Evolutionary conservation across 768 basidiomycete genomes (phyloP), one percentile per base, ranked within the genome.

Genomic region (Rubroboletus satanas): DNA sequence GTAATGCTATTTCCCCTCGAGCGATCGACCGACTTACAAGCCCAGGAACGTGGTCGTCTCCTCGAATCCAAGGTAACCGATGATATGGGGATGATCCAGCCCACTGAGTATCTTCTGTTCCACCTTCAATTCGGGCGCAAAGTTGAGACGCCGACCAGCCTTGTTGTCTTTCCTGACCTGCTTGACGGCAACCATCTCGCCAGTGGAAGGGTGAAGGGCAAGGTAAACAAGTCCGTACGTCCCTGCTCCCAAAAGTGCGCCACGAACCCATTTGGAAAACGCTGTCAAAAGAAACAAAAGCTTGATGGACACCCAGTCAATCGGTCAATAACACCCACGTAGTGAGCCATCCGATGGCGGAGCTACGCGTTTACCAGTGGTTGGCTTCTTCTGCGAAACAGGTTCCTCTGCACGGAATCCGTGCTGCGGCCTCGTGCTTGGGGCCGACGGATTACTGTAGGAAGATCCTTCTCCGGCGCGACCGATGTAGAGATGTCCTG

Each of bases 161-260:
- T 86, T 87, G 69, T 87, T 87, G 73, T 95, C 93, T 50, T 92
- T 81, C 69, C 96, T 93, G 45, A 97, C 95, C 73, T 98, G 95
- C 74, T 98, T 98, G 58, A 98, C 95, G 10, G 96, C 95, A 66
- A 98, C 91, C 89, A 96, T 94, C 72, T 96, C 93, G 51, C 93
- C 93, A 2, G 91, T 95, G 2, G 91, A 92, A 29, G 87, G 87
- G 65, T 97, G 94, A 59, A 97, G 77, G n/a, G 90, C 95, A 54
- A 98, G 82, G 66, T 96, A 98, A 21, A 98, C 95, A 38, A 86
- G 83, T 12, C 95, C 95, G 66, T 94, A 98, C 15, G 92, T 94
- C 28, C 95, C 95, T 66, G 88, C 89, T 26, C 95, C 95, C 54
- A 98, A 94, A 21, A 96, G 77, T 70, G 94, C 90, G 51, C 95